Evolutionary conservation across 108 stramenopile species (phyloP).

Genomic region (Nitzschia sp.): DNA sequence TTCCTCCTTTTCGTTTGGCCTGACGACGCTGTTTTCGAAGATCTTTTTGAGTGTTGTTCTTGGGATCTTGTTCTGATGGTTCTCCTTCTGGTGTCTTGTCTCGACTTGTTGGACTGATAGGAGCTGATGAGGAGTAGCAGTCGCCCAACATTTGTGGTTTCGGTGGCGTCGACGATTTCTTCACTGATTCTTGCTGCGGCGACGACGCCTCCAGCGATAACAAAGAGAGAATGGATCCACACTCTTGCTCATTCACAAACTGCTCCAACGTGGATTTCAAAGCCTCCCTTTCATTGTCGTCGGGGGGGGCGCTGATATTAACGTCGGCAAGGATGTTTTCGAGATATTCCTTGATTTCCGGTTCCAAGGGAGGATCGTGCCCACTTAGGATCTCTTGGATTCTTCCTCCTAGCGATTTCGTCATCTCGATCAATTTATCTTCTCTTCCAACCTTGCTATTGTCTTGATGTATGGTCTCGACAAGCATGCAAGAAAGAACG

Average conservation of each 20-base stretch:
- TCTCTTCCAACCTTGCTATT: not conserved
- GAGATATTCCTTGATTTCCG: constrained; percentile 17
- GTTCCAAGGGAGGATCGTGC: constrained; percentile 16
- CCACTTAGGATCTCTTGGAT: constrained; percentile 7
- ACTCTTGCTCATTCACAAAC: constrained; percentile 9
- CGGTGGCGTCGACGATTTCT: not conserved
- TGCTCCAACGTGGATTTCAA: not conserved
- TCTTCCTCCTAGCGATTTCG: no score
- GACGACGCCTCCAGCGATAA: not conserved
- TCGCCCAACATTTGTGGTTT: not conserved
- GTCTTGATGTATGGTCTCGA: no score
- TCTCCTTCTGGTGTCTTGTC: not conserved
- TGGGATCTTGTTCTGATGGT: not conserved
- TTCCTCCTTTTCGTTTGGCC: not conserved
- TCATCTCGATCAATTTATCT: not conserved
- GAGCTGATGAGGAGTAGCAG: not conserved
- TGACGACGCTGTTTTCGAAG: constrained; percentile 1
- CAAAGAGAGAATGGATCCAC: not conserved
- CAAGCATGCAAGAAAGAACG: no score
- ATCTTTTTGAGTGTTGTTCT: not conserved
- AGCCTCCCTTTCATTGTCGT: not conserved
- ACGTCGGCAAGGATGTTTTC: not conserved
- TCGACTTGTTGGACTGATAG: not conserved
- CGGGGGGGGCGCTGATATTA: not conserved
- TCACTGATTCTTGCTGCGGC: not conserved